phyloP scores from a whole-genome alignment of 805 yeast species.

The Kuraishia molischiana region DNA sequence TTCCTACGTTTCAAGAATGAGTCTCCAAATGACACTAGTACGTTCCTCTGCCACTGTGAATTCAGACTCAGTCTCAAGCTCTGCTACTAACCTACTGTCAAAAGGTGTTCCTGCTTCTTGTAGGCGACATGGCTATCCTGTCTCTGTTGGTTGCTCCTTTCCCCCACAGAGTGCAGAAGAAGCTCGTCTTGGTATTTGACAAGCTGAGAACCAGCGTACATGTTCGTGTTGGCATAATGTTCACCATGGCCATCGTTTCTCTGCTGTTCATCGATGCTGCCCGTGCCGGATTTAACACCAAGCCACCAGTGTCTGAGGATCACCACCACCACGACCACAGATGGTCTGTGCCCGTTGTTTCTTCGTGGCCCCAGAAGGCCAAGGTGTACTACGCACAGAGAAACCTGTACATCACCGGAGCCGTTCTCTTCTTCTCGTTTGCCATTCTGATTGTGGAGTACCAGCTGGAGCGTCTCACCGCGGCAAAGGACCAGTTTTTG shows the following conservation, averaged over 20 bases:
- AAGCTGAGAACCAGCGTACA: constrained; percentile 22
- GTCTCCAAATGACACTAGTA: constrained; percentile 3
- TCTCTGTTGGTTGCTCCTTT: constrained; percentile 37
- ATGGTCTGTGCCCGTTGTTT: constrained; percentile 23
- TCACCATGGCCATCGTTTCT: constrained; percentile 26
- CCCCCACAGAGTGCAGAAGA: constrained; percentile 31
- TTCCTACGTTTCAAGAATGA: constrained; percentile 2
- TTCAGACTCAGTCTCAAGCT: no score
- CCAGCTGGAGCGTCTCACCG: constrained; percentile 34
- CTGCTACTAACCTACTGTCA: no score
- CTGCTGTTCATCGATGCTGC: constrained; percentile 40
- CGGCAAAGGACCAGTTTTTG: constrained; percentile 17
- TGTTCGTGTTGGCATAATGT: constrained; percentile 30
- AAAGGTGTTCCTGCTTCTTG: constrained; percentile 29
- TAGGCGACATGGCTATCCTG: constrained; percentile 33
- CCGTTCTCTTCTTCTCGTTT: constrained; percentile 35
- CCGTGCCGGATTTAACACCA: constrained; percentile 11
- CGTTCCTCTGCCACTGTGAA: no score
- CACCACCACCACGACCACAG: constrained; percentile 3
- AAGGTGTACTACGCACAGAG: constrained; percentile 48
- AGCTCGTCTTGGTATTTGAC: constrained; percentile 23
- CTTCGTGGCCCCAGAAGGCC: constrained; percentile 26
- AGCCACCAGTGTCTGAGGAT: constrained; percentile 7
- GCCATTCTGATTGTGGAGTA: constrained; percentile 34
- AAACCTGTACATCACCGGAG: constrained; percentile 46